A percentile compares a stretch with the other conserved stretches of the same genome.
These are phyloP conservation scores for Cytospora piceae DNA, from an alignment of 2,329 filamentous ascomycete species.

Conservation along the genomic window DNA sequence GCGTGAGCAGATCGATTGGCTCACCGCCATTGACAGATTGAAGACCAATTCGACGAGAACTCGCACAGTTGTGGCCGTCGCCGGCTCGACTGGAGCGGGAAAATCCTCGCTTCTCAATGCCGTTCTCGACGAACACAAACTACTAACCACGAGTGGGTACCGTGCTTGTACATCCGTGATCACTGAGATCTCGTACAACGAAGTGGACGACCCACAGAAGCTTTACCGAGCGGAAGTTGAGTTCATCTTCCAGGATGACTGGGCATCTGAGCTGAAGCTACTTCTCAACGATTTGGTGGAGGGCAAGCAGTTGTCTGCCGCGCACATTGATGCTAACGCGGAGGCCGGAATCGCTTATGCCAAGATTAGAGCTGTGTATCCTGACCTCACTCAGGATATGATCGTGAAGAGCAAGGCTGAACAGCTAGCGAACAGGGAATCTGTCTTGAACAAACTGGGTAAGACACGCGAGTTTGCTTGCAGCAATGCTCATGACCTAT, in stretches of 20 bases:
- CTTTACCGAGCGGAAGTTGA: conserved; percentile 60
- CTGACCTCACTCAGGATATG: conserved; percentile 43
- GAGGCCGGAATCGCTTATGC: conserved; percentile 51
- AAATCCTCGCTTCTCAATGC: conserved; percentile 68
- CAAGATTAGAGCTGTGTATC: conserved; percentile 55
- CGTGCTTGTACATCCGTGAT: conserved; percentile 64
- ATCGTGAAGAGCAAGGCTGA: conserved; percentile 43
- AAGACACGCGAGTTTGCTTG: conserved; percentile 5
- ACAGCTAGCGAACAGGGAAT: conserved; percentile 43
- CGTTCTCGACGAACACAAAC: conserved; percentile 62
- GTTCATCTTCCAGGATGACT: conserved; percentile 57
- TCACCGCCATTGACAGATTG: conserved; percentile 43
- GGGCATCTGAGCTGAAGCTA: conserved; percentile 54
- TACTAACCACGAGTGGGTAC: conserved; percentile 53
- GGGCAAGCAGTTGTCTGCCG: neutral
- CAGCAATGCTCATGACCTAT: neutral
- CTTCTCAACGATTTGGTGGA: conserved; percentile 54
- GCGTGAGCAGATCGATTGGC: conserved; percentile 33
- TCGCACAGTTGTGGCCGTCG: conserved; percentile 58
- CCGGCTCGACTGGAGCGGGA: conserved; percentile 65
- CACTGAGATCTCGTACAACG: conserved; percentile 63
- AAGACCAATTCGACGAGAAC: conserved; percentile 42
- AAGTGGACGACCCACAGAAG: conserved; percentile 40
- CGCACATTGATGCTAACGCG: conserved; percentile 30
- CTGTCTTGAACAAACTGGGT: neutral